These are phyloP conservation scores for Artemisia tridentata DNA, from an alignment of 129 eudicot genomes.

Conservation along the genomic window DNA sequence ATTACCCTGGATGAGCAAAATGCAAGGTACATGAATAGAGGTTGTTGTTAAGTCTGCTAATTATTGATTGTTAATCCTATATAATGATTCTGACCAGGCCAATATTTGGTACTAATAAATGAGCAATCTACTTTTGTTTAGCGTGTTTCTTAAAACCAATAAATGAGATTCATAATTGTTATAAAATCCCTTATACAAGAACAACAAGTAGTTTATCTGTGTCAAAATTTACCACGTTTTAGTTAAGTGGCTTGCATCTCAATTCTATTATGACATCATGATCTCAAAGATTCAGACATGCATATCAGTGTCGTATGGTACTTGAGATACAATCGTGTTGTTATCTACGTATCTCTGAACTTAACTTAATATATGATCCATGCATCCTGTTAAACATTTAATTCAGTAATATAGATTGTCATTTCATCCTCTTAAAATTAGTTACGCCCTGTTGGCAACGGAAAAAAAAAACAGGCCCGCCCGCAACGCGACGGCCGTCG, in stretches of 20 bases:
- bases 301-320: not conserved
- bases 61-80: constrained; percentile 20
- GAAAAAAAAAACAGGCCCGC: no score
- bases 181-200: not conserved
- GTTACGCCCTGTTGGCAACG: no score
- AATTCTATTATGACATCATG: not conserved
- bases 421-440: no score
- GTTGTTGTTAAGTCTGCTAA: constrained; percentile 16
- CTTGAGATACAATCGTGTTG: constrained; percentile 5
- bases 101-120: not conserved
- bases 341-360: no score
- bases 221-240: not conserved
- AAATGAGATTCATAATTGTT: not conserved
- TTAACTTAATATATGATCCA: no score
- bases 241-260: constrained; percentile 17
- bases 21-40: constrained; percentile 46
- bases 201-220: not conserved
- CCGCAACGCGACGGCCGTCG: no score
- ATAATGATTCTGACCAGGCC: constrained; percentile 1
- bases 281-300: not conserved
- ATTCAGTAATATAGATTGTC: no score
- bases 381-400: no score
- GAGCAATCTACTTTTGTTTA: not conserved
- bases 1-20: constrained; percentile 60
- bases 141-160: not conserved